Evolutionary conservation across 208 protist genomes (phyloP).

Genomic region (Leishmania lainsoni): DNA sequence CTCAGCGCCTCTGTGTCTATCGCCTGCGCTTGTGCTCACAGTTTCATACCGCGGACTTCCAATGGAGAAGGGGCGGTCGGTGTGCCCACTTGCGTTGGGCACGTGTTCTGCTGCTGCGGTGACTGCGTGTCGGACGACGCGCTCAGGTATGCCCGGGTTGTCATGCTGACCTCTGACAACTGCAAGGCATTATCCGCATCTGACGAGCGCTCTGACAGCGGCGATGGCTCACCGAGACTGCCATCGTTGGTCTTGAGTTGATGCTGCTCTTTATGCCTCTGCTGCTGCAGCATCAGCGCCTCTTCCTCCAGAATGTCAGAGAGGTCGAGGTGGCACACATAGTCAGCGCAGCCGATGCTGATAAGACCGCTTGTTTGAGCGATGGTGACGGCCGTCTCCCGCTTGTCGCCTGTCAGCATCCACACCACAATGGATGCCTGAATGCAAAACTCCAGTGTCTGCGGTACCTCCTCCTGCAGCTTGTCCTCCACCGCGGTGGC

Average conservation of each 20-base stretch:
- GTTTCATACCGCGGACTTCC: not conserved
- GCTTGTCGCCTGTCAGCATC: slow-evolving; percentile 99
- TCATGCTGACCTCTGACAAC: not conserved
- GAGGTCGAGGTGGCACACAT: slow-evolving; percentile 54
- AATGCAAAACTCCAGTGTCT: slow-evolving; percentile 89
- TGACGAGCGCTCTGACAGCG: not conserved
- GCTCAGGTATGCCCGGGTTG: slow-evolving; percentile 12
- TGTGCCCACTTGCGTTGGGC: not conserved
- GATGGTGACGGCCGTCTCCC: slow-evolving; percentile 97
- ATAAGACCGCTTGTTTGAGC: slow-evolving; percentile 71
- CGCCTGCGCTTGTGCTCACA: not conserved
- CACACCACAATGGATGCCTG: slow-evolving; percentile 93
- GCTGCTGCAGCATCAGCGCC: slow-evolving; percentile 24
- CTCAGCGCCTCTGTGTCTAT: not conserved
- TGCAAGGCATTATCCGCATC: not conserved
- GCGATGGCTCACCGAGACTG: not conserved
- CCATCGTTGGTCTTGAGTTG: slow-evolving; percentile 4
- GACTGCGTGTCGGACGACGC: slow-evolving; percentile 16
- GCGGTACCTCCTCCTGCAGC: slow-evolving; percentile 94
- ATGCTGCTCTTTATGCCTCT: slow-evolving; percentile 10
- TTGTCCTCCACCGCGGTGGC: slow-evolving; percentile 96
- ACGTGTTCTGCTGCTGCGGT: slow-evolving; percentile 5
- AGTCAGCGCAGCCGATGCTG: slow-evolving; percentile 18
- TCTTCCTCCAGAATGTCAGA: slow-evolving; percentile 41
- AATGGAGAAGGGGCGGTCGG: not conserved